These are phyloP conservation scores for Forsythia viridissima DNA, from an alignment of 257 asterid genomes.

Conservation along the genomic window DNA sequence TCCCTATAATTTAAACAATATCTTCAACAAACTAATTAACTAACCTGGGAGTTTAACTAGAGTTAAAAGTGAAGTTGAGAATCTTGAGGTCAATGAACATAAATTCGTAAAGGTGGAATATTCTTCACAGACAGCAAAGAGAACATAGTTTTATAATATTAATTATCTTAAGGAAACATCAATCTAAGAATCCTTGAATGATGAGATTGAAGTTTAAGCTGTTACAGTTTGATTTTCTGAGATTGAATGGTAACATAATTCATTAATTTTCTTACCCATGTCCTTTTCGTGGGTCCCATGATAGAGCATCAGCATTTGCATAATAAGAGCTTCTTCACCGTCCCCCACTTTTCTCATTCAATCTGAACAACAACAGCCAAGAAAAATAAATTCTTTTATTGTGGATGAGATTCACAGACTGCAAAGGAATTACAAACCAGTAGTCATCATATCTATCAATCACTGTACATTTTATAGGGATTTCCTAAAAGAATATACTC, in stretches of 20 bases:
- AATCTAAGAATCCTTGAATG: not conserved
- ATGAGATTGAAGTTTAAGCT: not conserved
- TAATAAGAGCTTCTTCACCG: constrained; percentile 35
- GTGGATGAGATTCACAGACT: constrained; percentile 31
- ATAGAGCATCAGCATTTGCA: constrained; percentile 19
- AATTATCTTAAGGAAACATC: no score
- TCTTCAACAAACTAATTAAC: not conserved
- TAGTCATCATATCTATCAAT: not conserved
- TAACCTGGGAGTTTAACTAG: constrained; percentile 4
- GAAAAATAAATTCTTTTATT: constrained; percentile 17
- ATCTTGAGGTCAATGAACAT: constrained; percentile 23
- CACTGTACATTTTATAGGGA: constrained; percentile 18
- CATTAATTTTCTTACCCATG: not conserved
- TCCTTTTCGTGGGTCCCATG: constrained; percentile 28
- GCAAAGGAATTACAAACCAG: constrained; percentile 19
- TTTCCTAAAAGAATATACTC: constrained; percentile 25
- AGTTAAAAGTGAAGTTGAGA: constrained; percentile 21
- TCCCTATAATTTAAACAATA: no score
- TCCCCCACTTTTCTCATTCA: constrained; percentile 24
- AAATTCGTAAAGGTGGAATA: not conserved
- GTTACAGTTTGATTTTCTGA: no score
- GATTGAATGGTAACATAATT: no score
- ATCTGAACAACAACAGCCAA: not conserved
- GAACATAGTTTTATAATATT: not conserved
- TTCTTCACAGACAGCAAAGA: not conserved